A percentile compares a stretch with the other conserved stretches of the same genome.
phyloP scores from a whole-genome alignment of 2,329 filamentous ascomycete species.

The Huntiella decipiens region DNA sequence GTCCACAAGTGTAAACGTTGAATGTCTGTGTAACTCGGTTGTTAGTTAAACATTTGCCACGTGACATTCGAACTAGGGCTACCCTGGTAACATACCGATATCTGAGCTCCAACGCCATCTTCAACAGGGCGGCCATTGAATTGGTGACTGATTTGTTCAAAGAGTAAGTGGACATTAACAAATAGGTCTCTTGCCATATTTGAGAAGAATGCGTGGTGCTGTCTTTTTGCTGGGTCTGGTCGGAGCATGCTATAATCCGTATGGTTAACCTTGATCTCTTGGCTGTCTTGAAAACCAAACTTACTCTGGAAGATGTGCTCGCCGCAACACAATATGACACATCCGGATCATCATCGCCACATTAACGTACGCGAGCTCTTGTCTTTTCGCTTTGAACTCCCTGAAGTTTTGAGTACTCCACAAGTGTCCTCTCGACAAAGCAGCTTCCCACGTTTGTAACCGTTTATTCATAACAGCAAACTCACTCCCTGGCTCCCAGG shows the following conservation, averaged over 20 bases:
- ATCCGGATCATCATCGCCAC: slow-evolving; percentile 36
- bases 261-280: background rate
- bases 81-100: slow-evolving; percentile 22
- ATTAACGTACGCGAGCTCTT: slow-evolving; percentile 34
- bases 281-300: background rate
- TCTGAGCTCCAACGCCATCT: slow-evolving; percentile 33
- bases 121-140: slow-evolving; percentile 27
- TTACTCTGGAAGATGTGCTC: slow-evolving; percentile 33
- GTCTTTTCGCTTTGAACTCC: slow-evolving; percentile 26
- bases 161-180: slow-evolving; percentile 1
- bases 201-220: slow-evolving; percentile 1
- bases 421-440: slow-evolving; percentile 27
- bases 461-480: slow-evolving; percentile 25
- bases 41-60: background rate
- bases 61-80: background rate
- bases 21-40: slow-evolving; percentile 20
- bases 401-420: slow-evolving; percentile 26
- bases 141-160: slow-evolving; percentile 19
- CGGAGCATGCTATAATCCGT: slow-evolving; percentile 1
- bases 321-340: slow-evolving; percentile 36
- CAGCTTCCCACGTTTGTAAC: slow-evolving; percentile 29
- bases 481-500: slow-evolving; percentile 29
- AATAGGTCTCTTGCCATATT: slow-evolving; percentile 1
- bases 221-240: background rate
- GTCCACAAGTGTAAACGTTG: slow-evolving; percentile 34